These are phyloP conservation scores for Emmonsiellopsis sp. DNA, from an alignment of 2,329 filamentous ascomycete species.

Conservation along the genomic window DNA sequence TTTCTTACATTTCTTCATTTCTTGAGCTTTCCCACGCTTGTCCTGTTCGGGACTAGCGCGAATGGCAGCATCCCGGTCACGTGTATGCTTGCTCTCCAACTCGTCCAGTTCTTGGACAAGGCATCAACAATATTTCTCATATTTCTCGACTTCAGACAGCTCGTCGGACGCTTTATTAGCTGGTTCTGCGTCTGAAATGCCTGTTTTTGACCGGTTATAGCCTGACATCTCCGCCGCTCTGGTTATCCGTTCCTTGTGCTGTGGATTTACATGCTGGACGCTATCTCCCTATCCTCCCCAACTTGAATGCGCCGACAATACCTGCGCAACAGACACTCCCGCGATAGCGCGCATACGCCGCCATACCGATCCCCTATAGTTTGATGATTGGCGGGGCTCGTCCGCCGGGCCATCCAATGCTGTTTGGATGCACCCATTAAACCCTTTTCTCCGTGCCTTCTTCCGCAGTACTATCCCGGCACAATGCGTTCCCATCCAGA, in stretches of 20 bases:
- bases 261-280: background rate
- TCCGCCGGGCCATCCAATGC: slow-evolving; percentile 32
- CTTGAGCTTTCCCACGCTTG: too few species aligned
- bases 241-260: background rate
- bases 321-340: background rate
- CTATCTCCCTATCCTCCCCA: background rate
- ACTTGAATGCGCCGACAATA: background rate
- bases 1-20: too few species aligned
- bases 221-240: too few species aligned
- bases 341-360: background rate
- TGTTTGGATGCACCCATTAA: slow-evolving; percentile 91
- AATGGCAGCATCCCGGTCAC: too few species aligned
- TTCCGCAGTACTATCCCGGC: slow-evolving; percentile 88
- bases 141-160: too few species aligned
- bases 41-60: too few species aligned
- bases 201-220: too few species aligned
- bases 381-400: slow-evolving; percentile 29
- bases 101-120: too few species aligned
- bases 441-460: slow-evolving; percentile 97
- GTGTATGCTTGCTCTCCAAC: too few species aligned
- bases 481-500: slow-evolving; percentile 85
- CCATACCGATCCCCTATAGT: slow-evolving; percentile 4
- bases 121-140: too few species aligned
- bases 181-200: too few species aligned
- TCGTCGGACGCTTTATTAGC: too few species aligned